phyloP scores from a whole-genome alignment of 2,329 filamentous ascomycete species.

The Cladosporium sp. region DNA sequence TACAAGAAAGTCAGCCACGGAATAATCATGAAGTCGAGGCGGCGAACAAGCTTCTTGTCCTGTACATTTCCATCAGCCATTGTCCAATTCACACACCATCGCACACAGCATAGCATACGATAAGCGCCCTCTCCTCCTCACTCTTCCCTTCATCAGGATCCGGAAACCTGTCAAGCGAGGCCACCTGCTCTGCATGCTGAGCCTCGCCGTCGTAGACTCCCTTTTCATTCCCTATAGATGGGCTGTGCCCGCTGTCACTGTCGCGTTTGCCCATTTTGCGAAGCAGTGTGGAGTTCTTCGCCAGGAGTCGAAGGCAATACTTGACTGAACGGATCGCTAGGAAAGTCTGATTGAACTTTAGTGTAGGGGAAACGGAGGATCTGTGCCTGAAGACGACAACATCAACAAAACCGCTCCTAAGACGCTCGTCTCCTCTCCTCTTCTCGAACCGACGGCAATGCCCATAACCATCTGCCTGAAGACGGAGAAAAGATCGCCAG shows the following conservation, averaged over 20 bases:
- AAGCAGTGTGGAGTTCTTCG: too few species aligned
- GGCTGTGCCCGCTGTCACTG: slow-evolving; percentile 5
- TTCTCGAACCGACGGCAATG: not conserved
- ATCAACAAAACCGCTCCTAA: not conserved
- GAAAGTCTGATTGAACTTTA: not conserved
- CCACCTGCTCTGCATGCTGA: not conserved
- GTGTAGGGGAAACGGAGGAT: not conserved
- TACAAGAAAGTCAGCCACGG: slow-evolving; percentile 59
- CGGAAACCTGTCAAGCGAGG: slow-evolving; percentile 3
- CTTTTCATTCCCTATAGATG: not conserved
- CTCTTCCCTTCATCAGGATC: slow-evolving; percentile 26
- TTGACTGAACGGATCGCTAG: not conserved
- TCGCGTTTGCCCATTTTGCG: not conserved
- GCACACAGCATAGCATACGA: slow-evolving; percentile 6
- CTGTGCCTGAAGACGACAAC: too few species aligned
- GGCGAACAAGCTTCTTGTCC: slow-evolving; percentile 55
- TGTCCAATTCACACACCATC: not conserved
- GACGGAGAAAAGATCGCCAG: not conserved
- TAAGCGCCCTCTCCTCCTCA: slow-evolving; percentile 24
- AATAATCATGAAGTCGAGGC: slow-evolving; percentile 56
- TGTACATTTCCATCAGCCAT: slow-evolving; percentile 32
- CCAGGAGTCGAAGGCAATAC: not conserved
- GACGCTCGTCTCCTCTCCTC: not conserved
- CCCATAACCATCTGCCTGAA: not conserved
- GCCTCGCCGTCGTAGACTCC: not conserved